Percentiles rank a stretch among this genome's conserved stretches.
These are phyloP conservation scores for Leucaena leucocephala DNA, from an alignment of 306 rosid genomes.

Conservation along the genomic window DNA sequence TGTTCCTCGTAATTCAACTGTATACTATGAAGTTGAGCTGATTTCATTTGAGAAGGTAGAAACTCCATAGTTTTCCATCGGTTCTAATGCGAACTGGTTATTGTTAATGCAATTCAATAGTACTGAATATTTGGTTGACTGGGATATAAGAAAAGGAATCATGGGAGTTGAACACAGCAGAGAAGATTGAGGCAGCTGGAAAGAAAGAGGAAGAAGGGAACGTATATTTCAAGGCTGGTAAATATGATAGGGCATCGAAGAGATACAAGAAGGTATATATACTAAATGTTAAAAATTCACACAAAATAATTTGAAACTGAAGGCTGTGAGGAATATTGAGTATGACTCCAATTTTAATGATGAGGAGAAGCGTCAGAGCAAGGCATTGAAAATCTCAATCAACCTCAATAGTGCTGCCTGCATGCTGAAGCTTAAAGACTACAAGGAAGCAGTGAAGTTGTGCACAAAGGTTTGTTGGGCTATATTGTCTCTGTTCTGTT, in stretches of 20 bases:
- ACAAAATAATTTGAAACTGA: background rate
- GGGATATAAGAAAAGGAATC: constrained; percentile 59
- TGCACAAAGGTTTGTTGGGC: constrained; percentile 72
- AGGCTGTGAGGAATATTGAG: constrained; percentile 74
- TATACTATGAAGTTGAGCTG: constrained; percentile 77
- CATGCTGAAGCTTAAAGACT: constrained; percentile 78
- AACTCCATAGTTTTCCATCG: background rate
- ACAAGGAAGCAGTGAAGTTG: constrained; percentile 75
- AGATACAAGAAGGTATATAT: constrained; percentile 54
- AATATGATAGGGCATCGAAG: constrained; percentile 60
- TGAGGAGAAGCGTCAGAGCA: constrained; percentile 70
- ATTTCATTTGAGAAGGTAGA: constrained; percentile 75
- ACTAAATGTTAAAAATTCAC: background rate
- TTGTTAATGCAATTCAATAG: background rate
- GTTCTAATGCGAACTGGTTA: background rate
- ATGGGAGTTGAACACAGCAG: constrained; percentile 54
- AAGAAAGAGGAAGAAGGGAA: constrained; percentile 82
- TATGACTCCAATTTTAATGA: constrained; percentile 55
- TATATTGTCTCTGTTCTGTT: no score
- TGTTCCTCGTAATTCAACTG: constrained; percentile 78
- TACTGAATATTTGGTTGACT: background rate
- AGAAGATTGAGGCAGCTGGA: constrained; percentile 72
- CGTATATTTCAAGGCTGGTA: constrained; percentile 55
- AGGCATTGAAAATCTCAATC: constrained; percentile 75
- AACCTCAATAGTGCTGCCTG: constrained; percentile 86